Base-by-base conservation (phyloP, 139 green algal species). In the Tetradesmus lagerheimii region DNA sequence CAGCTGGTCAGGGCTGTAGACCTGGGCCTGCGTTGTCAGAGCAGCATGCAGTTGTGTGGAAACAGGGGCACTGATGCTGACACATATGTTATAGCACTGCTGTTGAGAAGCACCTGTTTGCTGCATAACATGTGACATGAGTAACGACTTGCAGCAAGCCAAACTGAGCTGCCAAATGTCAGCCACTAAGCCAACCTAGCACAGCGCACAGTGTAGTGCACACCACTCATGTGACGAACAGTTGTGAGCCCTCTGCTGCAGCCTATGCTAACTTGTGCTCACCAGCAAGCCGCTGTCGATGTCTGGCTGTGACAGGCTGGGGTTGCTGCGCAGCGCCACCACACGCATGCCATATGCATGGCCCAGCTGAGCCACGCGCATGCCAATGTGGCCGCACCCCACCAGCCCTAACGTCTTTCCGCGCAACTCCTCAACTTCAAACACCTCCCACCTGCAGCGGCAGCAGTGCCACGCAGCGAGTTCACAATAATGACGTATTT, bases 381-480 rank as follows among this genome's bases (percentile, higher is more conserved):
- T 35, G 8, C 93, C 95, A 71, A 97, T 97, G 83, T 95, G 90
- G 1, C 95, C 95, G 89, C 93, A 96, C 3, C 95, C 94, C 25
- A 96, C 89, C 20, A 96, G 83, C 4, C 92, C 94, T 87, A 96
- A 90, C 4, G 89, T 95, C 78, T 91, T 94, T 4, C 90, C 50
- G 3, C 50, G 50, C 50, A 64, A 14, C 50, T 64, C 50, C 12
- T 64, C 50, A 64, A 64, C 50, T 25, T 64, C 50, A 64, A 64
- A 64, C 50, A 64, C 50, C 15, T 64, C 50, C 50, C 50, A 64
- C 50, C 50, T 64, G 50, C 50, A 64, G 50, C 12, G 18, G n/a
- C 71, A 41, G 15, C 75, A 81, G 75, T 11, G 35, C 1, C 34
- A 11, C 38, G 2, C 34, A 14, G 18, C 66, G 37, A 6, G 3